These are phyloP conservation scores for Trifolium pratense DNA, from an alignment of 306 rosid genomes.

Conservation along the genomic window DNA sequence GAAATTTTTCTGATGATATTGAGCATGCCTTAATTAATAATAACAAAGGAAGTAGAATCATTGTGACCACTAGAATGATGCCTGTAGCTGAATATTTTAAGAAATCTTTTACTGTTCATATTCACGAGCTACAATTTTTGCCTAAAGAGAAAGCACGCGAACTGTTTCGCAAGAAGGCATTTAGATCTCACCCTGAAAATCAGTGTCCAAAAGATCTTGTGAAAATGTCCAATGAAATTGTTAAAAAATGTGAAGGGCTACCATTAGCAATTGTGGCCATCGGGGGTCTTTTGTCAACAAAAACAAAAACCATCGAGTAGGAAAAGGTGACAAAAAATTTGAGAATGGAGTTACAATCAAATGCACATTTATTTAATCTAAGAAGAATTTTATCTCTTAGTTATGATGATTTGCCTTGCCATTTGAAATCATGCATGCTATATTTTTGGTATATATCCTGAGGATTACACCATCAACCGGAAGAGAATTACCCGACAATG, in stretches of 20 bases:
- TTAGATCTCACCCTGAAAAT: too few relatives aligned
- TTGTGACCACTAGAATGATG: constrained; percentile 39
- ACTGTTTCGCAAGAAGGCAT: constrained; percentile 38
- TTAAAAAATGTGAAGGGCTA: constrained; percentile 39
- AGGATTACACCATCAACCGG: constrained; percentile 18
- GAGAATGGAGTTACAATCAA: constrained; percentile 4
- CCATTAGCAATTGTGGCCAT: constrained; percentile 44
- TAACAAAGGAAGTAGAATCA: constrained; percentile 5
- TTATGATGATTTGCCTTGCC: constrained; percentile 36
- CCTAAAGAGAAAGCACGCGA: constrained; percentile 22
- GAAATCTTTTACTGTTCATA: constrained; percentile 1
- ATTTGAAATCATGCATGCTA: constrained; percentile 31
- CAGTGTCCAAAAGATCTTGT: constrained; percentile 28
- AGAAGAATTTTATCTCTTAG: constrained; percentile 27
- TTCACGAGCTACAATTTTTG: constrained; percentile 7
- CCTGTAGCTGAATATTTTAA: constrained; percentile 13
- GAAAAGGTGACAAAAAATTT: constrained; percentile 4
- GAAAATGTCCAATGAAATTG: constrained; percentile 19
- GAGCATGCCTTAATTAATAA: constrained; percentile 26
- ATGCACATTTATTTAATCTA: constrained; percentile 4
- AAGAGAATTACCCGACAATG: constrained; percentile 33
- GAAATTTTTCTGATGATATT: constrained; percentile 26
- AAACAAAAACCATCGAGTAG: constrained; percentile 33
- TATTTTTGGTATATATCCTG: constrained; percentile 47
- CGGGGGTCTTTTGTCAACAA: constrained; percentile 40